Conservation (phyloP, 257 asterid species). For the Scutellaria barbata region DNA sequence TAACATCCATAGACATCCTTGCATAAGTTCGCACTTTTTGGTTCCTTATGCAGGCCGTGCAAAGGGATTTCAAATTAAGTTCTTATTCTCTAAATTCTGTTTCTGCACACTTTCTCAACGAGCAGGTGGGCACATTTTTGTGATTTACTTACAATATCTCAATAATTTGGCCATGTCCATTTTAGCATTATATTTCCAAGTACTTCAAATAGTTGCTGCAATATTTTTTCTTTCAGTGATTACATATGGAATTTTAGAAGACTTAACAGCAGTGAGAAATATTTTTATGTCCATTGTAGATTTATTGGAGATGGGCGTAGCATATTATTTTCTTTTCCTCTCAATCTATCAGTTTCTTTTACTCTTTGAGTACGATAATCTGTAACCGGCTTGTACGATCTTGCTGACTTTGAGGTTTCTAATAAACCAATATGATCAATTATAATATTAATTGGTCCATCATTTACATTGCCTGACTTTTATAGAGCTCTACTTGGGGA, state of each 20-base stretch:
- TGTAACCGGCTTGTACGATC: conserved; percentile 26
- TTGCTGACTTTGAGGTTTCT: conserved; percentile 27
- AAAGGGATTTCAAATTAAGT: conserved; percentile 92
- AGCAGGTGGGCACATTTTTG: conserved; percentile 68
- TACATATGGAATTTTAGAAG: conserved; percentile 2
- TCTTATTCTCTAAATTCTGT: conserved; percentile 96
- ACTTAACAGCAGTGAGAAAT: not conserved
- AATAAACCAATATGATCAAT: conserved; percentile 16
- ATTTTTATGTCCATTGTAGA: conserved; percentile 8
- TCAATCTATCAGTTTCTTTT: conserved; percentile 5
- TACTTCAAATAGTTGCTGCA: conserved; percentile 1
- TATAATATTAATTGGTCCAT: conserved; percentile 8
- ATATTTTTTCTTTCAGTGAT: not conserved
- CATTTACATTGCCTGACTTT: conserved; percentile 3
- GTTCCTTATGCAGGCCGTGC: conserved; percentile 68
- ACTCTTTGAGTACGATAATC: not conserved
- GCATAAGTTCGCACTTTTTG: conserved; percentile 21
- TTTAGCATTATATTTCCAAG: not conserved
- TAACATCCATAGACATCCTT: conserved; percentile 19
- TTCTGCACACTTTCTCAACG: conserved; percentile 96
- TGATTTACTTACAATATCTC: conserved; percentile 12
- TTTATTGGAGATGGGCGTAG: conserved; percentile 22
- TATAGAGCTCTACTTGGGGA: not conserved
- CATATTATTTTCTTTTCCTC: conserved; percentile 14
- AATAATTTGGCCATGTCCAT: conserved; percentile 2